Percentiles rank a stretch among this genome's conserved stretches.
Evolutionary conservation across 176 grass and related monocot genomes (phyloP).

Genomic region (Triticum turgidum): DNA sequence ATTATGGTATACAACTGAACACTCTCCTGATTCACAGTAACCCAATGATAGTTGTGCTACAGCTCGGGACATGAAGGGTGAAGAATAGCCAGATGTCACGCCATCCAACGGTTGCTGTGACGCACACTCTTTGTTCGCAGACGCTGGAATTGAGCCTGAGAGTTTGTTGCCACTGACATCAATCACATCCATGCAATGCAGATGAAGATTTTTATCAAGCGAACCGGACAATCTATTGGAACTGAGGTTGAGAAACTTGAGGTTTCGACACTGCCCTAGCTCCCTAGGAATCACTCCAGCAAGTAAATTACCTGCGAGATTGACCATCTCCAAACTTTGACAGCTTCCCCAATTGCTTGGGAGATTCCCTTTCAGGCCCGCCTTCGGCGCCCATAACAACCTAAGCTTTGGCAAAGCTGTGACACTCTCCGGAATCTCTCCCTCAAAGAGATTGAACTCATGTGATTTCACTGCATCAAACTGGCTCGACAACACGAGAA

Average conservation of each 20-base stretch:
- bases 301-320: slow-evolving; percentile 50
- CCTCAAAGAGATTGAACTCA: slow-evolving; percentile 68
- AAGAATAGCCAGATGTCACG: slow-evolving; percentile 36
- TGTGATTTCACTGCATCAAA: slow-evolving; percentile 33
- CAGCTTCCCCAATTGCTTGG: slow-evolving; percentile 60
- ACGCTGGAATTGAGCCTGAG: slow-evolving; percentile 55
- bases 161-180: slow-evolving; percentile 60
- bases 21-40: slow-evolving; percentile 28
- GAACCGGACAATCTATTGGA: slow-evolving; percentile 53
- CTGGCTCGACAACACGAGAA: slow-evolving; percentile 61
- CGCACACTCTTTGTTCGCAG: slow-evolving; percentile 28
- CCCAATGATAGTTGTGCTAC: slow-evolving; percentile 19
- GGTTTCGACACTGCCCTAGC: slow-evolving; percentile 47
- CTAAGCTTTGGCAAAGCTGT: slow-evolving; percentile 48
- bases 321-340: slow-evolving; percentile 51
- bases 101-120: slow-evolving; percentile 22
- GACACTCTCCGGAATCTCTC: slow-evolving; percentile 47
- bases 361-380: slow-evolving; percentile 31
- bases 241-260: slow-evolving; percentile 62
- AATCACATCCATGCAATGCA: slow-evolving; percentile 51
- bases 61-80: slow-evolving; percentile 41
- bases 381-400: slow-evolving; percentile 53
- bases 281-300: slow-evolving; percentile 44
- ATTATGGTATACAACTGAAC: slow-evolving; percentile 69
- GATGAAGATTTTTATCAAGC: slow-evolving; percentile 39